These are phyloP conservation scores for Saturnispora quitensis DNA, from an alignment of 805 yeast species.

Conservation along the genomic window DNA sequence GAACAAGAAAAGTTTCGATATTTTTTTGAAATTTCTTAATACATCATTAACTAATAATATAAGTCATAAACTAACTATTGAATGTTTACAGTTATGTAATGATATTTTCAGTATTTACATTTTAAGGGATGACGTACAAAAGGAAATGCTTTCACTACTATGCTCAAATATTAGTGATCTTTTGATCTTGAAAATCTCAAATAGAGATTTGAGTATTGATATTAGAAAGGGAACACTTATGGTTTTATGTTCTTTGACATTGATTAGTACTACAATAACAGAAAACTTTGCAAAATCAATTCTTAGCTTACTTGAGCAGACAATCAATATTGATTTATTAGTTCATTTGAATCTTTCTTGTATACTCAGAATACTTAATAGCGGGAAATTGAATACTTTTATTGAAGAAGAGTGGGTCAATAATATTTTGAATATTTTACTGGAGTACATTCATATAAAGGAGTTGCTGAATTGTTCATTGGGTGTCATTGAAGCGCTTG, in stretches of 20 bases:
- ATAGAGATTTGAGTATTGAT: constrained; percentile 27
- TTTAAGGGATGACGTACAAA: constrained; percentile 6
- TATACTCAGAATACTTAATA: constrained; percentile 15
- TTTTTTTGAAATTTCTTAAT: constrained; percentile 16
- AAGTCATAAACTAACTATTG: constrained; percentile 27
- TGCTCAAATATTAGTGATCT: constrained; percentile 9
- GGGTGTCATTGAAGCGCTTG: constrained; percentile 12
- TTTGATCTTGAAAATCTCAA: constrained; percentile 18
- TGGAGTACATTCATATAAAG: constrained; percentile 15
- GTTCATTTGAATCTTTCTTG: constrained; percentile 18
- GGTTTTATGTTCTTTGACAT: constrained; percentile 14
- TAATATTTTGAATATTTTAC: constrained; percentile 11
- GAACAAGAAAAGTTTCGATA: constrained; percentile 20
- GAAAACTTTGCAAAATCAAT: constrained; percentile 1
- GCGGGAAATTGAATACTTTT: constrained; percentile 4
- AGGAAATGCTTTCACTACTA: constrained; percentile 3
- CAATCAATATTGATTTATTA: constrained; percentile 24
- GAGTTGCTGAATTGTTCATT: constrained; percentile 18
- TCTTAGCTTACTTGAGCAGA: constrained; percentile 17
- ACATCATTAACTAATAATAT: constrained; percentile 16
- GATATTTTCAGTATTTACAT: constrained; percentile 15
- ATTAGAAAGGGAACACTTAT: constrained; percentile 24
- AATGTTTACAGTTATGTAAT: constrained; percentile 19
- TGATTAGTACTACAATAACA: background rate
- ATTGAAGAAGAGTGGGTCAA: constrained; percentile 18